These are phyloP conservation scores for Triticum aestivum DNA, from an alignment of 176 grass and related monocot species.

Conservation along the genomic window IWGSC_CS_RefSeq_v2.1 NC_057805.1:57206873-57207372, in stretches of 20 bases:
- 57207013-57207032: slow-evolving; percentile 91
- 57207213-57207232: slow-evolving; percentile 59
- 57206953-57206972: slow-evolving; percentile 64
- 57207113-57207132: background rate
- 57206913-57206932: slow-evolving; percentile 69
- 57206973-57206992: slow-evolving; percentile 75
- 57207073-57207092: background rate
- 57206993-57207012: slow-evolving; percentile 93
- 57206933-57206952: slow-evolving; percentile 55
- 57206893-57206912: slow-evolving; percentile 57
- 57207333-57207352: background rate
- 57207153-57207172: slow-evolving; percentile 88
- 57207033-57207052: slow-evolving; percentile 98
- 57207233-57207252: slow-evolving; percentile 84
- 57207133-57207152: slow-evolving; percentile 1
- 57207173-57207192: slow-evolving; percentile 96
- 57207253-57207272: slow-evolving; percentile 57
- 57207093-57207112: background rate
- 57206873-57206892: slow-evolving; percentile 35
- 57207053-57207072: slow-evolving; percentile 8
- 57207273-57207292: background rate
- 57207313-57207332: background rate
- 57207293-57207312: background rate
- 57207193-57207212: slow-evolving; percentile 79
- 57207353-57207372: background rate